phyloP scores from a whole-genome alignment of 805 yeast species.

The Yarrowia sp. region DNA sequence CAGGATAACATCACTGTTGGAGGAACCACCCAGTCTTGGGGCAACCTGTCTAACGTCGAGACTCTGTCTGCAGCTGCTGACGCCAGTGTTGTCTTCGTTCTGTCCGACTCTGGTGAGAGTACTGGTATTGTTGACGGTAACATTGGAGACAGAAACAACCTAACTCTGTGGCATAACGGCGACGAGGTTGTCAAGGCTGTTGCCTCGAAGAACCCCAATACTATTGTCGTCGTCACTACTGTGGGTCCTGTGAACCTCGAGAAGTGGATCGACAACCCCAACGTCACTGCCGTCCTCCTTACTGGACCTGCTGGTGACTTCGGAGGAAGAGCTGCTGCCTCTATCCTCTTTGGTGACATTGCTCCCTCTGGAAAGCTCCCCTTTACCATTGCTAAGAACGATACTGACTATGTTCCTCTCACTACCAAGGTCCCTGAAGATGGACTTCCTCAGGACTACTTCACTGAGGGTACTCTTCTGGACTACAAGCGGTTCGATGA shows the following conservation, averaged over 20 bases:
- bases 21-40: slow-evolving; percentile 24
- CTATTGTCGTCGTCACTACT: slow-evolving; percentile 64
- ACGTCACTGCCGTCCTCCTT: slow-evolving; percentile 63
- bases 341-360: slow-evolving; percentile 64
- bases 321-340: slow-evolving; percentile 64
- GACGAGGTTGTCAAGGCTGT: slow-evolving; percentile 60
- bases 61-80: slow-evolving; percentile 49
- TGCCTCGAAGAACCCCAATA: slow-evolving; percentile 59
- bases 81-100: slow-evolving; percentile 61
- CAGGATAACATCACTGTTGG: slow-evolving; percentile 7
- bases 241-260: slow-evolving; percentile 70
- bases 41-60: slow-evolving; percentile 14
- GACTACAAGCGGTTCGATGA: slow-evolving; percentile 68
- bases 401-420: slow-evolving; percentile 57
- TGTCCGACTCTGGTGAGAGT: slow-evolving; percentile 66
- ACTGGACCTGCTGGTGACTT: slow-evolving; percentile 64
- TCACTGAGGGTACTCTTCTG: slow-evolving; percentile 55
- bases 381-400: slow-evolving; percentile 65
- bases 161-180: slow-evolving; percentile 63
- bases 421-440: slow-evolving; percentile 52
- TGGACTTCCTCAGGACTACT: slow-evolving; percentile 51
- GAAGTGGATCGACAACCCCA: slow-evolving; percentile 61
- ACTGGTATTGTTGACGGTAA: slow-evolving; percentile 64
- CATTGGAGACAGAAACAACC: slow-evolving; percentile 63
- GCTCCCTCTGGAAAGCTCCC: slow-evolving; percentile 71